phyloP scores from a whole-genome alignment of 23 red algal species.

The Agarophyton chilense region DNA sequence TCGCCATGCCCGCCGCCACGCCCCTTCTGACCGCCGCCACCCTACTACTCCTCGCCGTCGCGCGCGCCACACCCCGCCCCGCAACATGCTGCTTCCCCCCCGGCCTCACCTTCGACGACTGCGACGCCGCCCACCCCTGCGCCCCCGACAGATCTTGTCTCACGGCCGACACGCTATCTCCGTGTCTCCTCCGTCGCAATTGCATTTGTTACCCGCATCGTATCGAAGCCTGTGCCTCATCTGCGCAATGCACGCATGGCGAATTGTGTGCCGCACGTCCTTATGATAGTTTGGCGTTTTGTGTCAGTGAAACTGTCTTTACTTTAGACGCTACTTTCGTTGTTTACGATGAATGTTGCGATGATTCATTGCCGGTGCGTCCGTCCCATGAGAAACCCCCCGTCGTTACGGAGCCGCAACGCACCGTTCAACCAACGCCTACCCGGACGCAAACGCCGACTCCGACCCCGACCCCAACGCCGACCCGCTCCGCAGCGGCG shows the following conservation, averaged over 20 bases:
- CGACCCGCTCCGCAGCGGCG: neutral
- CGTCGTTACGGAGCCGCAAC: no score
- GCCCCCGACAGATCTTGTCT: neutral
- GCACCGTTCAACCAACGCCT: no score
- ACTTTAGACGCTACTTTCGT: conserved; percentile 14
- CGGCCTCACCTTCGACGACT: conserved; percentile 16
- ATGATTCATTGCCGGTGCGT: neutral
- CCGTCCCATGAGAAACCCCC: no score
- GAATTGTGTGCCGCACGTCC: conserved; percentile 7
- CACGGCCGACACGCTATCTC: conserved; percentile 10
- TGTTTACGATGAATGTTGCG: neutral
- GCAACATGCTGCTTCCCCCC: neutral
- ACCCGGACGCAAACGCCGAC: no score
- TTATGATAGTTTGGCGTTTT: conserved; percentile 4
- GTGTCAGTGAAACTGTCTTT: neutral
- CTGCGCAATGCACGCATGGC: neutral
- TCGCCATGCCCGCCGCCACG: neutral
- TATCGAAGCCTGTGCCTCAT: neutral
- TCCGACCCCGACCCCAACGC: neutral
- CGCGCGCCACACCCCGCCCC: neutral
- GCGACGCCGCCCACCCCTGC: neutral
- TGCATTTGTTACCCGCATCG: conserved; percentile 19
- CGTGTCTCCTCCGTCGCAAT: neutral
- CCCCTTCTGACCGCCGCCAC: neutral
- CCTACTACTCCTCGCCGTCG: neutral